These are phyloP conservation scores for Stachybotrys chartarum DNA, from an alignment of 2,329 filamentous ascomycete genomes.

Conservation along the genomic window DNA sequence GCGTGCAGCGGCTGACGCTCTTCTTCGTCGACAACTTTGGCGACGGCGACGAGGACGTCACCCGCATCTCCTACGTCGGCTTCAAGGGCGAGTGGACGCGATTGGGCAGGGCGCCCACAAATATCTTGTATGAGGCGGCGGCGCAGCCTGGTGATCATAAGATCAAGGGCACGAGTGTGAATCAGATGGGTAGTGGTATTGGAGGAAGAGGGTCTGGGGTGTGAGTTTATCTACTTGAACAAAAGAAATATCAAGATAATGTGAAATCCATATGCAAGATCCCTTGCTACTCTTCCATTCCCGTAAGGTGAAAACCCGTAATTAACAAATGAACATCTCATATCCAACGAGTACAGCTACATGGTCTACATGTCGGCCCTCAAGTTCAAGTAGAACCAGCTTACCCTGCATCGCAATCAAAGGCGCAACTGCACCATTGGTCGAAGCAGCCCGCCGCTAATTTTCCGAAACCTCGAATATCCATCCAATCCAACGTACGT, in stretches of 20 bases:
- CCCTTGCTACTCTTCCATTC: too few species aligned
- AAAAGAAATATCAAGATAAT: too few species aligned
- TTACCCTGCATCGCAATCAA: not conserved
- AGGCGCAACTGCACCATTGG: not conserved
- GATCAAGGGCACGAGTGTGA: constrained; percentile 49
- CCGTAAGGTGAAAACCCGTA: too few species aligned
- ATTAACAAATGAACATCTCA: too few species aligned
- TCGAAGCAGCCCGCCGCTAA: constrained; percentile 8
- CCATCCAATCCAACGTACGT: constrained; percentile 5
- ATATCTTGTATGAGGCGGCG: constrained; percentile 88
- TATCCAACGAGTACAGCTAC: too few species aligned
- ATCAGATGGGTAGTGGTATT: constrained; percentile 48
- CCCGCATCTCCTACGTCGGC: constrained; percentile 72
- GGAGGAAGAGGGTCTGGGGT: constrained; percentile 32
- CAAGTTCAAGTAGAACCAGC: not conserved
- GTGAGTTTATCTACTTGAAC: not conserved
- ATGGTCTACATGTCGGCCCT: too few species aligned
- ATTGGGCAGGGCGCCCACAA: constrained; percentile 62
- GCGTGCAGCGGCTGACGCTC: constrained; percentile 71
- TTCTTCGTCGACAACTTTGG: constrained; percentile 93
- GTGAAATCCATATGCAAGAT: too few species aligned
- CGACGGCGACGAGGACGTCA: constrained; percentile 72
- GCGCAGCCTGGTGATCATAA: constrained; percentile 86
- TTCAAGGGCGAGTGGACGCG: constrained; percentile 95
- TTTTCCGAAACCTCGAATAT: constrained; percentile 12